Base-by-base conservation (phyloP, 2,329 filamentous ascomycete species). In the Phialocephala sp. region DNA sequence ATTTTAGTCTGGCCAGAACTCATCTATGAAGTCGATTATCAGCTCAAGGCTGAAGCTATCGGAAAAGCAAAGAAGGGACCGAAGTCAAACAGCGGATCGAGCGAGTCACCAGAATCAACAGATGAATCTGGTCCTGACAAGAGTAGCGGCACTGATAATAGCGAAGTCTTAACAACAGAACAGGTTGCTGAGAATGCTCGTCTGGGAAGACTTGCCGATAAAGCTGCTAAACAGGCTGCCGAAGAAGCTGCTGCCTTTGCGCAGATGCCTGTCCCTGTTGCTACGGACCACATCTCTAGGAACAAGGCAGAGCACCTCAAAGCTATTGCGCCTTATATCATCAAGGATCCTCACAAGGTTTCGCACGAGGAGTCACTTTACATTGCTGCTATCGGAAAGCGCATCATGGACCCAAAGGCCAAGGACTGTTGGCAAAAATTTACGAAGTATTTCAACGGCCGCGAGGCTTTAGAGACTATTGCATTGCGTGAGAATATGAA, bases 401-500 rank as follows among this genome's bases (percentile, higher is more conserved):
- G 86, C 11, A 81, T 89, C 54, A 69, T 50, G 4, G 74, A 74
- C 52, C 68, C 70, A 11, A 86, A 88, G 65, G 78, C 91, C 15
- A 83, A 86, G 50, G 84, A 87, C 64, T 84, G 86, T 57, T 97
- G 93, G 91, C 86, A 87, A 1, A 81, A 85, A 54, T 88, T 97
- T 72, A 85, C 61, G 73, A 92, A 91, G 77, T 95, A 97, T 77
- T 92, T 98, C 72, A 94, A 98, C 76, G 95, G 95, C 0, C 86
- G 85, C 64, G 89, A 91, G 74, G 90, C 94, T 2, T 82, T 98
- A 66, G 95, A 99, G 80, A 89, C 94, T 72, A 91, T 99, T 70
- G 87, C 91, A 1, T 81, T 95, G n/a, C 85, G 90, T 64, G 93
- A 97, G 79, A 91, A 91, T 6, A 85, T 96, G 80, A 97, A 95